These are phyloP conservation scores for Prunus mume DNA, from an alignment of 306 rosid species.

Conservation along the genomic window DNA sequence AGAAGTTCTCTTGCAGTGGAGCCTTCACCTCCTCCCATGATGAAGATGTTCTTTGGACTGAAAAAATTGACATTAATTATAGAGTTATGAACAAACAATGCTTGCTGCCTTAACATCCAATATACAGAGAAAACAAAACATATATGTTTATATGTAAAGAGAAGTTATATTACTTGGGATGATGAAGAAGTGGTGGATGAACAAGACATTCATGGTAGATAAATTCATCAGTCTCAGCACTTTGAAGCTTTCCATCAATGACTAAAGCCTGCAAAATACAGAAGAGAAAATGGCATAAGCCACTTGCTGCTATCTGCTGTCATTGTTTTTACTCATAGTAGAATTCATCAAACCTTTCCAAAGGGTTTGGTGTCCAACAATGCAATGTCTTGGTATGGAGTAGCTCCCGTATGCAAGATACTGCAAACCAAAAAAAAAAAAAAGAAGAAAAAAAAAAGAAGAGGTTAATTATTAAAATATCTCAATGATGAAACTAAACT, in stretches of 20 bases:
- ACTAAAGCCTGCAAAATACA: slow-evolving; percentile 63
- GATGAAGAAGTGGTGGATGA: slow-evolving; percentile 89
- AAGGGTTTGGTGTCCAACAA: slow-evolving; percentile 95
- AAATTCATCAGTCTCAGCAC: slow-evolving; percentile 96
- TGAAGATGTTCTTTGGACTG: slow-evolving; percentile 75
- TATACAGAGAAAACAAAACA: neutral
- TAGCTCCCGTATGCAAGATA: slow-evolving; percentile 87
- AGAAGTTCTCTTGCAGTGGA: slow-evolving; percentile 96
- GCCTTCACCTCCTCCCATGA: slow-evolving; percentile 99
- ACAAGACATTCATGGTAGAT: slow-evolving; percentile 96
- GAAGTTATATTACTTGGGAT: slow-evolving; percentile 53
- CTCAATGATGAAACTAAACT: neutral
- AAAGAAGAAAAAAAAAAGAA: neutral
- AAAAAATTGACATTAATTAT: neutral
- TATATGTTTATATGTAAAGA: neutral
- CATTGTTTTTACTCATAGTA: neutral
- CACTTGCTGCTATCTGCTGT: neutral
- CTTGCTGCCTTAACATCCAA: neutral
- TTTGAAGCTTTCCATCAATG: slow-evolving; percentile 97
- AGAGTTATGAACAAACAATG: neutral
- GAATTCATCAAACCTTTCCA: slow-evolving; percentile 59
- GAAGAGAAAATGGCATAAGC: neutral
- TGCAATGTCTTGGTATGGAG: slow-evolving; percentile 93
- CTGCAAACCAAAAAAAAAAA: slow-evolving; percentile 37
- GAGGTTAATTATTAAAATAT: neutral